Base-by-base conservation (phyloP, 768 basidiomycete species). In the Tulasnella calospora region DNA sequence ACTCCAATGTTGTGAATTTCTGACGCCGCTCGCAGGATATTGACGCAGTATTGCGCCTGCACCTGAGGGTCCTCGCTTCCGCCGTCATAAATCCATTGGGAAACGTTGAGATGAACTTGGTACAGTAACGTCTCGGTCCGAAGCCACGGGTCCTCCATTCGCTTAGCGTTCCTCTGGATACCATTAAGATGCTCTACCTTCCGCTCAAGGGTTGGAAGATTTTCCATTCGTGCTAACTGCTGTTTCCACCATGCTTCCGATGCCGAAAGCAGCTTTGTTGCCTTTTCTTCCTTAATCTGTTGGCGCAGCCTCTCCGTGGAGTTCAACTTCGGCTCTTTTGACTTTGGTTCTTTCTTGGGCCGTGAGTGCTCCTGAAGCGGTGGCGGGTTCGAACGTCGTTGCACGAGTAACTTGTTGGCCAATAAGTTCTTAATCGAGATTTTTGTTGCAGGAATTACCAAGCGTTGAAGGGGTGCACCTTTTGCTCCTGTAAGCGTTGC, bases 401-500 rank as follows among this genome's bases (percentile, higher is more conserved):
- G 61, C n/a, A 8, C 6, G 13, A 27, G 61, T 67, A 5, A 12
- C 27, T 30, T n/a, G 27, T 67, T 67, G 13, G 61, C 13, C 8
- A 4, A 21, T 6, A 67, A 13, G 15, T 33, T 13, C 15, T 33
- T 67, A 27, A 67, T 33, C 61, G 61, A 33, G 2, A 21, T 21
- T 17, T 67, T 57, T 5, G 75, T 67, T 1, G 87, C 80, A 0
- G 86, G 84, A 78, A 92, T 92, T 27, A 87, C 84, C 46, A 89
- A 87, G 72, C 87, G 87, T 81, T 88, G 85, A 40, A 92, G 83
- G 10, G 83, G 83, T 2, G 84, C 85, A 1, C 92, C 92, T 0
- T 86, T 86, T 10, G 91, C 90, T 0, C 92, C 91, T 0, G 89
- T 90, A 78, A 92, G 82, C 0, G 90, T 91, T 51, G 87, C 88